Conservation (phyloP, 768 basidiomycete genomes). For the Lactarius psammicola region DNA sequence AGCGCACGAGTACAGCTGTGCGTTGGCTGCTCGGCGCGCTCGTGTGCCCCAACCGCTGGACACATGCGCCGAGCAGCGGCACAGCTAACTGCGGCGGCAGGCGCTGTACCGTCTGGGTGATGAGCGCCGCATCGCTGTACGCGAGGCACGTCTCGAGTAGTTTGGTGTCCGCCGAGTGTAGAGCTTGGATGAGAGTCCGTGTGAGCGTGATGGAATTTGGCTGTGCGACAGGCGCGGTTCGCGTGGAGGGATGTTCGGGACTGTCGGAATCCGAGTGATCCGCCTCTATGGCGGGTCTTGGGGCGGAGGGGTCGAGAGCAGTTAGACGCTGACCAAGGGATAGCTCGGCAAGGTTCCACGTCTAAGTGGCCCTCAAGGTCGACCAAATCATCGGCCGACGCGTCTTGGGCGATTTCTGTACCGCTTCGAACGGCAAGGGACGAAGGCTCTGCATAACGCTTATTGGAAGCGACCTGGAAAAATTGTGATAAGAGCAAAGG, state of each 20-base stretch:
- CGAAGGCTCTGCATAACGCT: conserved; percentile 67
- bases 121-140: conserved; percentile 77
- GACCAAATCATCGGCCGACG: conserved; percentile 48
- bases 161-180: conserved; percentile 90
- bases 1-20: conserved; percentile 64
- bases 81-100: conserved; percentile 86
- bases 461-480: conserved; percentile 47
- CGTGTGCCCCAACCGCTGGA: conserved; percentile 82
- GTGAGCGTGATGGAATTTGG: conserved; percentile 82
- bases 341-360: conserved; percentile 83
- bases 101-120: conserved; percentile 82
- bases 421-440: conserved; percentile 67
- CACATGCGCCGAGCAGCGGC: conserved; percentile 81
- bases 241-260: conserved; percentile 36
- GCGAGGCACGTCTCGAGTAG: conserved; percentile 84
- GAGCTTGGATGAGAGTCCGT: conserved; percentile 90
- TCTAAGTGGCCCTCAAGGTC: conserved; percentile 71
- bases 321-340: conserved; percentile 89
- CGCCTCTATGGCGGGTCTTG: conserved; percentile 39
- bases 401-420: conserved; percentile 58
- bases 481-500: background rate
- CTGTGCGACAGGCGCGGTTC: conserved; percentile 36
- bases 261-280: conserved; percentile 49
- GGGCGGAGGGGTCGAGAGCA: conserved; percentile 54
- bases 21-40: conserved; percentile 79